phyloP scores from a whole-genome alignment of 2,329 filamentous ascomycete genomes.

The Aspergillus sp. region DNA sequence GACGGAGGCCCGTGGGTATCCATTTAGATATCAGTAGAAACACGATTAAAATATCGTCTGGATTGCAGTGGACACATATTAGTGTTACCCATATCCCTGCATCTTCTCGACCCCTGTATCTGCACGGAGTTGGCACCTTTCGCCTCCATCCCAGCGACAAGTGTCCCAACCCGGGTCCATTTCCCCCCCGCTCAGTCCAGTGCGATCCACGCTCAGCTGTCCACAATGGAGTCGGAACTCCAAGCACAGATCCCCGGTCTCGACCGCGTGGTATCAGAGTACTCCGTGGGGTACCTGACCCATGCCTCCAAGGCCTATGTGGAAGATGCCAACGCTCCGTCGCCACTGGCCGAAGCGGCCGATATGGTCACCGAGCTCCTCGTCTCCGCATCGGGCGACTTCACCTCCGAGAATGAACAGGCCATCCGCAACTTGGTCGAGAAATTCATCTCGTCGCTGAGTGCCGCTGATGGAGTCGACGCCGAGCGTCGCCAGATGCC shows the following conservation, averaged over 20 bases:
- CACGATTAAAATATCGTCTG: background rate
- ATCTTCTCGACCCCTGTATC: background rate
- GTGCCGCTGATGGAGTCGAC: conserved; percentile 68
- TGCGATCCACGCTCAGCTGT: too few relatives aligned
- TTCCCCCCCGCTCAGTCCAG: too few relatives aligned
- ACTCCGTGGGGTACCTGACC: conserved; percentile 89
- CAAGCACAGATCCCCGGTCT: conserved; percentile 80
- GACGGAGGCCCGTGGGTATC: background rate
- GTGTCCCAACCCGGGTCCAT: background rate
- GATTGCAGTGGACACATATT: background rate
- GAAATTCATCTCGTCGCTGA: conserved; percentile 84
- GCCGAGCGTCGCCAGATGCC: conserved; percentile 69
- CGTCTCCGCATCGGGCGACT: conserved; percentile 86
- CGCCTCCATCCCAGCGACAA: background rate
- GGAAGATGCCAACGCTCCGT: conserved; percentile 67
- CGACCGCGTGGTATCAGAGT: conserved; percentile 85
- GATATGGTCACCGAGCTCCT: conserved; percentile 82
- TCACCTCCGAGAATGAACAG: conserved; percentile 69
- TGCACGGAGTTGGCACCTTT: background rate
- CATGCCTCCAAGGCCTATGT: conserved; percentile 86
- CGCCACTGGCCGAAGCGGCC: conserved; percentile 82
- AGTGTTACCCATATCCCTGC: background rate
- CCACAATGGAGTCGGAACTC: conserved; percentile 81
- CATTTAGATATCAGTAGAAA: background rate
- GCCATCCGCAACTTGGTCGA: conserved; percentile 81